These are phyloP conservation scores for Crithidia mellificae DNA, from an alignment of 208 protist genomes.

Conservation along the genomic window DNA sequence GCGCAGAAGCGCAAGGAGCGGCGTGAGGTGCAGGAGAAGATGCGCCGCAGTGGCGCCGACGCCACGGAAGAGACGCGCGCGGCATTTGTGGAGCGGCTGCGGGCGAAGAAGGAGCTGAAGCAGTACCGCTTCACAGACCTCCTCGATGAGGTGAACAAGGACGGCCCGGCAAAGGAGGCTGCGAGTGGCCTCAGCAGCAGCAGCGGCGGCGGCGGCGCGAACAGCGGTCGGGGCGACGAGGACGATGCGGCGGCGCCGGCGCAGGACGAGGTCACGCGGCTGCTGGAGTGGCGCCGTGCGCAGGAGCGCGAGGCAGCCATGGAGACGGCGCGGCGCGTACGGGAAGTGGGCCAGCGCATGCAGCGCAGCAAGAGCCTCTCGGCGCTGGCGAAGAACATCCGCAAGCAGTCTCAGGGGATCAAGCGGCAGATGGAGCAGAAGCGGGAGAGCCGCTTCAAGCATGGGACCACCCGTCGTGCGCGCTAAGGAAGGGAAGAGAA, in stretches of 20 bases:
- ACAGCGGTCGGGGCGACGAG: too few species aligned
- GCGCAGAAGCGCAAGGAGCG: conserved; percentile 77
- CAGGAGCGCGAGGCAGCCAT: conserved; percentile 46
- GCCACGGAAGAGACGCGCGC: conserved; percentile 35
- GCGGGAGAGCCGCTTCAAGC: conserved; percentile 77
- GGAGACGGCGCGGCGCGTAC: conserved; percentile 54
- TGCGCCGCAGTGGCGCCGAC: conserved; percentile 40
- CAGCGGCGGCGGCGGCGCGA: too few species aligned
- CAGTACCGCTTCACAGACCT: conserved; percentile 65
- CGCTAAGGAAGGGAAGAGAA: conserved; percentile 34
- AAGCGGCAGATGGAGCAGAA: conserved; percentile 64
- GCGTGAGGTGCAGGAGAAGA: conserved; percentile 65
- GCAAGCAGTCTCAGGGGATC: conserved; percentile 76
- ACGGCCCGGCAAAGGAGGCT: not conserved
- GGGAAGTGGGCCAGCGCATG: conserved; percentile 81
- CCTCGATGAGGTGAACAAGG: conserved; percentile 26
- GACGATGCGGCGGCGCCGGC: conserved; percentile 32
- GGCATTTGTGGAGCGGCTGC: conserved; percentile 44
- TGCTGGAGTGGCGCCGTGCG: conserved; percentile 45
- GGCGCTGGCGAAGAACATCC: conserved; percentile 78
- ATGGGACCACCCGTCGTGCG: conserved; percentile 50
- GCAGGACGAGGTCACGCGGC: conserved; percentile 52
- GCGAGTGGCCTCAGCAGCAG: not conserved
- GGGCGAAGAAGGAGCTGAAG: conserved; percentile 65
- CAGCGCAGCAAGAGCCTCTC: conserved; percentile 79